phyloP scores from a whole-genome alignment of 164 flowering plant genomes.

The Houttuynia cordata region DNA sequence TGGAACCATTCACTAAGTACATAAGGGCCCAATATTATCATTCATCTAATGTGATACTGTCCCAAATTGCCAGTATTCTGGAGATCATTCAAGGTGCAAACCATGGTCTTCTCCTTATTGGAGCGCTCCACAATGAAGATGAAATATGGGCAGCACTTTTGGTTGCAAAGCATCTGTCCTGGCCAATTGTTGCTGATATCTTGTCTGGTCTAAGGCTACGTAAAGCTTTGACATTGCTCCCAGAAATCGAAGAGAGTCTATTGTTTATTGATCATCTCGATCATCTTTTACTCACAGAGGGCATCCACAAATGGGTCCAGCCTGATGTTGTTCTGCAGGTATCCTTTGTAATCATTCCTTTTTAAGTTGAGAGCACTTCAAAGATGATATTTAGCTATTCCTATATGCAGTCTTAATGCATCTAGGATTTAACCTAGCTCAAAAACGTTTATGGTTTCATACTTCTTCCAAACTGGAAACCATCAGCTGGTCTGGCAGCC shows the following conservation, averaged over 20 bases:
- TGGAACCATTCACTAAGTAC: constrained; percentile 62
- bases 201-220: constrained; percentile 82
- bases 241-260: constrained; percentile 27
- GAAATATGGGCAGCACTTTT: constrained; percentile 86
- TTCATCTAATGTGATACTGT: constrained; percentile 10
- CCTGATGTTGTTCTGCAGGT: constrained; percentile 86
- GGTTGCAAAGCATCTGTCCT: constrained; percentile 58
- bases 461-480: neutral
- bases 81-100: constrained; percentile 44
- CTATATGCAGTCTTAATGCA: neutral
- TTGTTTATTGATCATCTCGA: constrained; percentile 81
- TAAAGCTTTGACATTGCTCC: constrained; percentile 30
- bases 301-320: constrained; percentile 31
- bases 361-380: neutral
- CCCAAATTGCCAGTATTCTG: constrained; percentile 37
- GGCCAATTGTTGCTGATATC: constrained; percentile 89
- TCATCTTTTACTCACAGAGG: constrained; percentile 64
- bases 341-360: neutral
- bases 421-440: neutral
- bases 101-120: constrained; percentile 61
- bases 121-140: constrained; percentile 59
- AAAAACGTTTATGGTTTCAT: too few species aligned
- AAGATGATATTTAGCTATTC: neutral
- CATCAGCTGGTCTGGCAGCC: too few species aligned
- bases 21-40: constrained; percentile 25